Base-by-base conservation (phyloP, 1,284 basidiomycete species). In the Ganoderma leucocontextum region DNA sequence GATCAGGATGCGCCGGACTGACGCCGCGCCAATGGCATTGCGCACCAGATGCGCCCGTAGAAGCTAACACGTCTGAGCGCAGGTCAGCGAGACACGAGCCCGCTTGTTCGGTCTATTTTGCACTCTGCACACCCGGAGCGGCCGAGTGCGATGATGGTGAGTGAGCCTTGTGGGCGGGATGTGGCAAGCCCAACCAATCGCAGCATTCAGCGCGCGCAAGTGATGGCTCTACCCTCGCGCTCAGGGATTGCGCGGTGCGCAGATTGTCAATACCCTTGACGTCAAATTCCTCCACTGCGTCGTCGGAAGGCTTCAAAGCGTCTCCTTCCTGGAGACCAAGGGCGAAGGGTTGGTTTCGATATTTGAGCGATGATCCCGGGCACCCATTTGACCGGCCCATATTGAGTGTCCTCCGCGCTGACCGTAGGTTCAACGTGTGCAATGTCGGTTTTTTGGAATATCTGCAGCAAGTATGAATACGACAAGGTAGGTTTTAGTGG, bases 141-240 rank as follows among this genome's bases (percentile, higher is more conserved):
- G 55, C 69, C 69, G 71, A 49, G 44, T 39, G 71, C 71, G 63
- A 22, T 72, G 71, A 63, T 38, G 35, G 17, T 17, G 58, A 64
- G 4, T 58, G 44, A 42, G 65, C 62, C 60, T 59, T 29, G 60
- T 15, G 55, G 42, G 33, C 29, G 39, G 53, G 13, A 25, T 63
- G 59, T 36, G 8, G 39, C 36, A 52, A 17, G n/a, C 19, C 15
- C 52, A 47, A 55, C 66, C 68, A 68, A 64, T 68, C 17, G 33
- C 59, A n/a, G 22, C 35, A 13, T 33, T 33, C 10, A 22, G 39
- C 59, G 33, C 15, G 10, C 12, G 42, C 42, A 17, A 10, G 38
- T 47, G 59, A 64, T 62, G 68, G 70, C 66, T 66, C 63, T 67
- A 68, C 67, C 25, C 22, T 49, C 49, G 57, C 65, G 38, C 44